phyloP scores from a whole-genome alignment of 306 rosid species.

The Begonia loranthoides region DNA sequence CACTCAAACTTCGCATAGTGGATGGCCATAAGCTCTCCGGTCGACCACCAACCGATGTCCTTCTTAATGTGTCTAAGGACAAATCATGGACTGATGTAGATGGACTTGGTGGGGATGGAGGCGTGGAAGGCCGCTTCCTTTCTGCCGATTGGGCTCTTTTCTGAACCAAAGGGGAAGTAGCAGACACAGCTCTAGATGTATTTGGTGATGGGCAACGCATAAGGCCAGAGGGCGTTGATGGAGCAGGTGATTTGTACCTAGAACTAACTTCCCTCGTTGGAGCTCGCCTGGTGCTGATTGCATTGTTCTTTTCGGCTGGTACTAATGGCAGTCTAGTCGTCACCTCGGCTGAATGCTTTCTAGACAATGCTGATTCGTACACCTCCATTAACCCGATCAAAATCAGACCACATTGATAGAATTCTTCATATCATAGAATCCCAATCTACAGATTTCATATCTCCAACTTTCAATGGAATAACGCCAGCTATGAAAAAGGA shows the following conservation, averaged over 20 bases:
- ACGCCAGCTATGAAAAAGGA: conserved; percentile 29
- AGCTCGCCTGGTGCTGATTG: conserved; percentile 25
- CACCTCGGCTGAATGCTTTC: conserved; percentile 43
- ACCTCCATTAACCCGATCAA: conserved; percentile 86
- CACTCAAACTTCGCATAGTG: conserved; percentile 94
- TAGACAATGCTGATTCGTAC: conserved; percentile 48
- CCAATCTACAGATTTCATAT: conserved; percentile 29
- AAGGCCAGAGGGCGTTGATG: conserved; percentile 26
- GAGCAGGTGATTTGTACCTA: conserved; percentile 68
- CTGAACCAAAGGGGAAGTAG: conserved; percentile 40
- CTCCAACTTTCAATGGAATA: conserved; percentile 28
- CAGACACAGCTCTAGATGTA: conserved; percentile 39
- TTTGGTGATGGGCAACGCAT: conserved; percentile 64
- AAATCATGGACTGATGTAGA: conserved; percentile 57
- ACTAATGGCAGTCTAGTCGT: conserved; percentile 49
- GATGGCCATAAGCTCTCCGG: conserved; percentile 86
- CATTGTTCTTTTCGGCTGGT: conserved; percentile 74
- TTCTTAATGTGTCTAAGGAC: conserved; percentile 22
- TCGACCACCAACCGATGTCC: conserved; percentile 22
- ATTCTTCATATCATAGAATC: conserved; percentile 27
- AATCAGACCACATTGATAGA: conserved; percentile 72
- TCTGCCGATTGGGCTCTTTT: conserved; percentile 73
- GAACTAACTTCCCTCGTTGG: conserved; percentile 60
- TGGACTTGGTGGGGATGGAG: conserved; percentile 58
- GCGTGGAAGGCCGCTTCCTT: conserved; percentile 82